These are phyloP conservation scores for Annulohypoxylon truncatum DNA, from an alignment of 2,329 filamentous ascomycete genomes.

Conservation along the genomic window DNA sequence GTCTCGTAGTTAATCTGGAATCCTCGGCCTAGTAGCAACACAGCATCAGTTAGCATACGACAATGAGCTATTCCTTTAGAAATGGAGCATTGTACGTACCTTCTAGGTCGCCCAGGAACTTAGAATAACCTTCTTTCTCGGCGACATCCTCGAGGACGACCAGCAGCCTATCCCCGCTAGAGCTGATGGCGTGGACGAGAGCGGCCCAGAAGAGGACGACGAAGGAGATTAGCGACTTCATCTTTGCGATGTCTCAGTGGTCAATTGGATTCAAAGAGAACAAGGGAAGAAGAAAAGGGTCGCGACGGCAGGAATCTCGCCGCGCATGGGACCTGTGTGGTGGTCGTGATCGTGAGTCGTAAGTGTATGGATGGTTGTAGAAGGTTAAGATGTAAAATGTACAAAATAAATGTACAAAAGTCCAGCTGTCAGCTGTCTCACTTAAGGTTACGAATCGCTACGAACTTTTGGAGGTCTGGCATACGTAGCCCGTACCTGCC, in stretches of 20 bases:
- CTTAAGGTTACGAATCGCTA: constrained; percentile 30
- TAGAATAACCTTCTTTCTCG: constrained; percentile 85
- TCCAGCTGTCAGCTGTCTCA: constrained; percentile 12
- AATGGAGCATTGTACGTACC: constrained; percentile 60
- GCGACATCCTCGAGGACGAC: constrained; percentile 85
- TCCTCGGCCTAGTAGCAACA: constrained; percentile 74
- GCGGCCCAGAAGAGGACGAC: constrained; percentile 74
- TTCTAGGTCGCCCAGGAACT: constrained; percentile 79
- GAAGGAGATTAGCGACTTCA: constrained; percentile 81
- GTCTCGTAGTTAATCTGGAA: constrained; percentile 85
- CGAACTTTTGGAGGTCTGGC: constrained; percentile 41
- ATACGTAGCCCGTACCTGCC: constrained; percentile 51
- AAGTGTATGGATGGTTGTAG: background rate
- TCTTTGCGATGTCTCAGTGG: constrained; percentile 56
- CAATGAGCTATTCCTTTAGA: background rate
- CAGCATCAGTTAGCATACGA: constrained; percentile 17
- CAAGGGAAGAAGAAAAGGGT: constrained; percentile 38
- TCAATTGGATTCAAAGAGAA: constrained; percentile 35
- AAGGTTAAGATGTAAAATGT: background rate
- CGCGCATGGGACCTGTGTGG: constrained; percentile 42
- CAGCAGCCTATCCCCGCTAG: constrained; percentile 81
- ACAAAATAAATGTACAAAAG: constrained; percentile 9
- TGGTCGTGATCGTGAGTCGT: background rate
- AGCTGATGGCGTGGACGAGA: constrained; percentile 80
- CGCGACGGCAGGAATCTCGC: constrained; percentile 41